These are phyloP conservation scores for Cytidiella melzeri DNA, from an alignment of 768 basidiomycete species.

Conservation along the genomic window DNA sequence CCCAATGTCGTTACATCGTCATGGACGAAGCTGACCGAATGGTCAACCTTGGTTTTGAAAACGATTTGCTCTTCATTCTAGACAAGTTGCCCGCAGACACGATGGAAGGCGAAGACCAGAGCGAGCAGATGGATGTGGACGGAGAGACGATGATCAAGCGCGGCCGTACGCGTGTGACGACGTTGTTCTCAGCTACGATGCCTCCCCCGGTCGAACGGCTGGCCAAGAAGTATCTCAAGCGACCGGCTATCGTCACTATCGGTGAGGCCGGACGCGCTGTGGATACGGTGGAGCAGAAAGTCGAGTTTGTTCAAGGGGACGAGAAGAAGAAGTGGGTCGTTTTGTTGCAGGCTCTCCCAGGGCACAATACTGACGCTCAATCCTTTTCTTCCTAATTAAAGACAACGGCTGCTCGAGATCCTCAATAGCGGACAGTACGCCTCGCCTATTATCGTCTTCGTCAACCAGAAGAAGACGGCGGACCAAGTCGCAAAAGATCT, in stretches of 20 bases:
- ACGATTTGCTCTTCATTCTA: constrained; percentile 88
- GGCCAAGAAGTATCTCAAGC: constrained; percentile 88
- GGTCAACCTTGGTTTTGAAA: constrained; percentile 97
- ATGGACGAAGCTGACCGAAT: constrained; percentile 99
- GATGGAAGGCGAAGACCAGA: constrained; percentile 79
- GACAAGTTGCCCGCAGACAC: constrained; percentile 86
- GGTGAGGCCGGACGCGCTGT: constrained; percentile 98
- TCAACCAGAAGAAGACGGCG: constrained; percentile 99
- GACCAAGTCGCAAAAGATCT: constrained; percentile 97
- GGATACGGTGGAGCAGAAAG: constrained; percentile 94
- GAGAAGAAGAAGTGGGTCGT: constrained; percentile 89
- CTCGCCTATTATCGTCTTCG: constrained; percentile 96
- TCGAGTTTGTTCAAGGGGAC: constrained; percentile 88
- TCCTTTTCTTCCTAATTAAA: constrained; percentile 24
- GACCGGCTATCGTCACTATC: constrained; percentile 93
- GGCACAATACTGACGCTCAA: constrained; percentile 4
- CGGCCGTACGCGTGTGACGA: constrained; percentile 86
- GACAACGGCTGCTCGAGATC: constrained; percentile 83
- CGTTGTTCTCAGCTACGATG: constrained; percentile 98
- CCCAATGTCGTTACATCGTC: constrained; percentile 96
- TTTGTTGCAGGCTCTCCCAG: neutral
- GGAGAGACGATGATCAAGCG: constrained; percentile 60
- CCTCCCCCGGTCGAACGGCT: constrained; percentile 94
- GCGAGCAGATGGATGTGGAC: constrained; percentile 75
- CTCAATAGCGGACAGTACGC: constrained; percentile 79